Conservation (phyloP, 495 filamentous ascomycete genomes). For the Xylaria intraflava region DNA sequence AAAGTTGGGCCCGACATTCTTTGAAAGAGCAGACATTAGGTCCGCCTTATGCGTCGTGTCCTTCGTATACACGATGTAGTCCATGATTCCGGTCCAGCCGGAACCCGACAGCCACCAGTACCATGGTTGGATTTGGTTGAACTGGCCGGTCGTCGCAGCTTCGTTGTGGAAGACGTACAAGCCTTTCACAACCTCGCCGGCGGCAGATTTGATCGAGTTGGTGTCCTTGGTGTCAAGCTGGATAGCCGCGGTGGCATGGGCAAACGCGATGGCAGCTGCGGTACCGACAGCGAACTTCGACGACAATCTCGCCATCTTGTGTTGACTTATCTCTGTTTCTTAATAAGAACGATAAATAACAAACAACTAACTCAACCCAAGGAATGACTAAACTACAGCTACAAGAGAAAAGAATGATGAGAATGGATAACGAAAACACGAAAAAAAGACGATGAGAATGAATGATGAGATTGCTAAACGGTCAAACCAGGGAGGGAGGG, state of each 20-base stretch:
- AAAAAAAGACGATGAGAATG: background rate
- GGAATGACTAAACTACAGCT: background rate
- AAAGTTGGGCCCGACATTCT: slow-evolving; percentile 60
- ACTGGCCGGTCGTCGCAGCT: slow-evolving; percentile 56
- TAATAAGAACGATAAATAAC: background rate
- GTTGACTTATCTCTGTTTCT: background rate
- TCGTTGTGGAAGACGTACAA: slow-evolving; percentile 61
- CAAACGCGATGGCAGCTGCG: slow-evolving; percentile 7
- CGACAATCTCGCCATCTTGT: slow-evolving; percentile 18
- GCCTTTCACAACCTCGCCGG: slow-evolving; percentile 39
- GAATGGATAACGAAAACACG: background rate
- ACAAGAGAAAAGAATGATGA: background rate
- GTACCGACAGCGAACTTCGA: slow-evolving; percentile 8
- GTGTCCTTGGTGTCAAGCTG: slow-evolving; percentile 14
- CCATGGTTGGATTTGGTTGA: slow-evolving; percentile 63
- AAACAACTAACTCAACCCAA: background rate
- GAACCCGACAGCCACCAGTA: slow-evolving; percentile 80
- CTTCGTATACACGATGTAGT: slow-evolving; percentile 78
- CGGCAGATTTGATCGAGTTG: slow-evolving; percentile 34
- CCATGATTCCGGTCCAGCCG: slow-evolving; percentile 66
- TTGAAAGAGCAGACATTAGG: slow-evolving; percentile 57
- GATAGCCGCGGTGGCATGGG: slow-evolving; percentile 10
- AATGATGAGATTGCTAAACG: background rate
- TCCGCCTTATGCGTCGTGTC: slow-evolving; percentile 68
- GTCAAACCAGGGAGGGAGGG: background rate